These are phyloP conservation scores for Rubia yunnanensis DNA, from an alignment of 257 asterid species.

Conservation along the genomic window DNA sequence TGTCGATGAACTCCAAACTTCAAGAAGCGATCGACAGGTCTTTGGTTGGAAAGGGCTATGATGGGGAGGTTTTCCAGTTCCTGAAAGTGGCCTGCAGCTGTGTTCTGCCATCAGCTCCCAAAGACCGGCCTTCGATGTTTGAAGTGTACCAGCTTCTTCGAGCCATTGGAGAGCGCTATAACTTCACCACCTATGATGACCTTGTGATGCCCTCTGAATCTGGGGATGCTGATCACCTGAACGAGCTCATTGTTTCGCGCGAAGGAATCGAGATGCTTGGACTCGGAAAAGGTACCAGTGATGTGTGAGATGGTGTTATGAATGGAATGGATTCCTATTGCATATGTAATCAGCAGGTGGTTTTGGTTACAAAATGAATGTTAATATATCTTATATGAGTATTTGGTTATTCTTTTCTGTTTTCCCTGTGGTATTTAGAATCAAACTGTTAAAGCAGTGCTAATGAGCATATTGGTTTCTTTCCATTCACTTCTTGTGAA, in stretches of 20 bases:
- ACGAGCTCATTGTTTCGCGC: conserved; percentile 79
- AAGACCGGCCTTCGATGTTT: conserved; percentile 85
- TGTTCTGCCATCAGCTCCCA: conserved; percentile 47
- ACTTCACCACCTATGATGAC: conserved; percentile 60
- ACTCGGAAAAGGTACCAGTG: conserved; percentile 8
- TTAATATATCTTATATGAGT: conserved; percentile 11
- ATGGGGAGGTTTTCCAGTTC: conserved; percentile 65
- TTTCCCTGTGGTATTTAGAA: neutral
- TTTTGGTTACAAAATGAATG: conserved; percentile 3
- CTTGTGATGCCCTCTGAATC: conserved; percentile 36
- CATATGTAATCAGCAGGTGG: conserved; percentile 18
- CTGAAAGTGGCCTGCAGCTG: conserved; percentile 79
- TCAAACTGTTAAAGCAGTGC: neutral
- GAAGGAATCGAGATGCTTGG: conserved; percentile 27
- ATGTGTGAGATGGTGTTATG: conserved; percentile 2
- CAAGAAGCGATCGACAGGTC: conserved; percentile 57
- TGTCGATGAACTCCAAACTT: conserved; percentile 52
- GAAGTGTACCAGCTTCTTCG: conserved; percentile 78
- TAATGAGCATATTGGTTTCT: neutral
- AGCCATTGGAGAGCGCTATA: conserved; percentile 58
- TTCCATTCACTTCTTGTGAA: neutral
- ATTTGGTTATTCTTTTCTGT: neutral
- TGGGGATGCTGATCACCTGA: conserved; percentile 36
- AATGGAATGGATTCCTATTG: conserved; percentile 10
- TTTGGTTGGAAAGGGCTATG: conserved; percentile 50